phyloP scores from a whole-genome alignment of 2,329 filamentous ascomycete species.

The Helotiales sp. region DNA sequence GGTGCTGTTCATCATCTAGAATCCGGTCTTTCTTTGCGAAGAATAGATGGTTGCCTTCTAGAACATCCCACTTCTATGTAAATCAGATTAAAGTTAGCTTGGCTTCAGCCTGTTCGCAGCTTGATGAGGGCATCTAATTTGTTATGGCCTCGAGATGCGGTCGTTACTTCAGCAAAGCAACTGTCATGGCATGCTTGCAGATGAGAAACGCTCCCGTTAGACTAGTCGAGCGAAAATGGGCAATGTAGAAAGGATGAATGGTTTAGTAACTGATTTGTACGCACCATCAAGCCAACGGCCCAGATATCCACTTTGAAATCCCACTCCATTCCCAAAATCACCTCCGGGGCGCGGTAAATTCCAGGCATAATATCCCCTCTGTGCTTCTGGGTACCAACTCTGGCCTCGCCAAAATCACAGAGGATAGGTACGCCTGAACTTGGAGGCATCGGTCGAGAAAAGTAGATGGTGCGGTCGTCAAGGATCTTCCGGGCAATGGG shows the following conservation, averaged over 20 bases:
- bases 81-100: too few species aligned
- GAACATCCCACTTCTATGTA: too few species aligned
- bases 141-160: too few species aligned
- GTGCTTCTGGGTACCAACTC: slow-evolving; percentile 38
- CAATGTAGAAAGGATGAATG: slow-evolving; percentile 14
- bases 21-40: too few species aligned
- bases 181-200: slow-evolving; percentile 25
- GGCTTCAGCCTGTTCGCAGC: too few species aligned
- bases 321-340: slow-evolving; percentile 48
- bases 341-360: slow-evolving; percentile 45
- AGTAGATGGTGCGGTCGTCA: slow-evolving; percentile 43
- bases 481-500: slow-evolving; percentile 45
- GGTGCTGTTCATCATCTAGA: too few species aligned
- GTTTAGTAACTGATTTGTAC: slow-evolving; percentile 19
- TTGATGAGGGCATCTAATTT: too few species aligned
- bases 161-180: too few species aligned
- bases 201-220: slow-evolving; percentile 39
- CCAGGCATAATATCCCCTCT: slow-evolving; percentile 41
- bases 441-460: slow-evolving; percentile 39
- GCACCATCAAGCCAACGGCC: slow-evolving; percentile 52
- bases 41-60: too few species aligned
- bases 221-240: slow-evolving; percentile 12
- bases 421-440: slow-evolving; percentile 39
- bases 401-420: slow-evolving; percentile 51
- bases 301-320: slow-evolving; percentile 50